A percentile compares a stretch with the other conserved stretches of the same genome.
phyloP scores from a whole-genome alignment of 305 asterid species.

The Fraxinus velutina region DNA sequence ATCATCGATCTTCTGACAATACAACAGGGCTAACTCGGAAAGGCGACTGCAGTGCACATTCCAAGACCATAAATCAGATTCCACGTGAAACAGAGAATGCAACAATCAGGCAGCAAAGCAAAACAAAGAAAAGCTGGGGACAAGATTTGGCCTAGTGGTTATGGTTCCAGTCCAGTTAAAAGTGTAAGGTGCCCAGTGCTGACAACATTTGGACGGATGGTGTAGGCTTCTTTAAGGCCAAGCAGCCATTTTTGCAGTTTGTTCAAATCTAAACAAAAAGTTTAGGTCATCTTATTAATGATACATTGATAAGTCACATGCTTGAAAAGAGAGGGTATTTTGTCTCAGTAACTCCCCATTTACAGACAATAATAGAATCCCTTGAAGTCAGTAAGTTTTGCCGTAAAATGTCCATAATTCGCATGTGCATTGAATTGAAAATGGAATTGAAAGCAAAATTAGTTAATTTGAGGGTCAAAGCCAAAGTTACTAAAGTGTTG shows the following conservation, averaged over 20 bases:
- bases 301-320: background rate
- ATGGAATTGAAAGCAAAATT: background rate
- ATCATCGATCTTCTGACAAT: slow-evolving; percentile 68
- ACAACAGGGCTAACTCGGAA: slow-evolving; percentile 75
- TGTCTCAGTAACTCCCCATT: background rate
- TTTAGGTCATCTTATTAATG: background rate
- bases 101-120: slow-evolving; percentile 3
- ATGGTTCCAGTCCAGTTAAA: slow-evolving; percentile 8
- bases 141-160: slow-evolving; percentile 11
- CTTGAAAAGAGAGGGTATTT: background rate
- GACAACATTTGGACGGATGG: background rate
- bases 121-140: background rate
- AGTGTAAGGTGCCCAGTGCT: background rate
- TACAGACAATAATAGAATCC: background rate
- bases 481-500: background rate
- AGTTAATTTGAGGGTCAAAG: background rate
- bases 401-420: background rate
- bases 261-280: background rate
- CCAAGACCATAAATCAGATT: slow-evolving; percentile 26
- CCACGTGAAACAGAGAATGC: background rate
- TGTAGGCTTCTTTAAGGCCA: background rate
- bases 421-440: background rate
- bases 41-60: slow-evolving; percentile 50
- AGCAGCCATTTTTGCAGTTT: background rate
- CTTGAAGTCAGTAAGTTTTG: background rate